Base-by-base conservation (phyloP, 371 early-diverging fungal species). In the Coemansia sp. region DNA sequence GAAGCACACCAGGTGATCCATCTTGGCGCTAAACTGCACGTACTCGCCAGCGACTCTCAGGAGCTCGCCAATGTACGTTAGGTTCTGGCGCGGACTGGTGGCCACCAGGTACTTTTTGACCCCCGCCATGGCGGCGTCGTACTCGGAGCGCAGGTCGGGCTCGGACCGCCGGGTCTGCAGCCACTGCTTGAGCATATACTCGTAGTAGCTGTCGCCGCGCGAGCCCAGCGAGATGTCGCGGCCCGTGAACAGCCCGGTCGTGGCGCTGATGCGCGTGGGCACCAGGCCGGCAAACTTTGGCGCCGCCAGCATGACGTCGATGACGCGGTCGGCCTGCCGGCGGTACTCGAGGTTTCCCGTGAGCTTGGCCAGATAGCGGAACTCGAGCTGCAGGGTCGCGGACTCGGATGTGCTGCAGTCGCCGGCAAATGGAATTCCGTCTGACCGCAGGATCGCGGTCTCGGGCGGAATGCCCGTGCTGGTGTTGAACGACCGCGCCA, bases 1-100 rank as follows among this genome's bases (percentile, higher is more conserved):
- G 76, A 94, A 96, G 74, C 95, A 96, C 12, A 90, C 94, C 7
- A 96, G 84, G 75, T 96, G 97, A 61, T 94, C 94, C 94, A 96
- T 92, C 59, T 71, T 76, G 56, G 77, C 68, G 14, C 51, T 68
- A 26, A 72, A 71, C 38, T 16, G n/a, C 10, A 67, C 20, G 20
- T 20, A 68, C 7, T 20, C n/a, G 9, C 40, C 45, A 35, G 4
- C n/a, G 26, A 69, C 53, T n/a, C 77, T 58, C 1, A 79, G 66
- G 34, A 83, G 75, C 61, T 94, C 94, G 11, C 91, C 92, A 33
- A 94, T 81, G 64, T 84, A 92, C n/a, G 86, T 74, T 7, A 86
- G 75, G 4, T 83, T 63, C 49, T 83, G 81, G 26, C 89, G 86
- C 0, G 77, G 65, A 16, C 89, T 67, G 35, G 36, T 41, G 0